phyloP scores from a whole-genome alignment of 2,329 filamentous ascomycete species.

The Penicillium digitatum region DNA sequence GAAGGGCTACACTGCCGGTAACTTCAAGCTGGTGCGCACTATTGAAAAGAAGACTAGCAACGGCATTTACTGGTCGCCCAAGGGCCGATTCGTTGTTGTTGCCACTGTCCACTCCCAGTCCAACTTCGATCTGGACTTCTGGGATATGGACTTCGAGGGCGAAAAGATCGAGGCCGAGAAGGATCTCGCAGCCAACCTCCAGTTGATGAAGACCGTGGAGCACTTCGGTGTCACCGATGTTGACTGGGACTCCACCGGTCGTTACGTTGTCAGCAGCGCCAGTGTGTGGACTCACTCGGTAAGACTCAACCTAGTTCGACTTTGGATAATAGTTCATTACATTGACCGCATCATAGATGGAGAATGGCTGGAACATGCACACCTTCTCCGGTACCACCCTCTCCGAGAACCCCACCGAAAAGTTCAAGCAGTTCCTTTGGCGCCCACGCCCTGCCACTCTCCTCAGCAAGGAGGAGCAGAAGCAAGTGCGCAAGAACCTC shows the following conservation, averaged over 20 bases:
- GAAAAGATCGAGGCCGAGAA: slow-evolving; percentile 92
- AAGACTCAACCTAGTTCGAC: slow-evolving; percentile 43
- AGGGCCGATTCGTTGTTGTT: slow-evolving; percentile 89
- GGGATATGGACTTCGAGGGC: slow-evolving; percentile 95
- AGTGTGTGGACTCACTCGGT: slow-evolving; percentile 94
- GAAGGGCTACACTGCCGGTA: slow-evolving; percentile 77
- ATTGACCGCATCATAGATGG: slow-evolving; percentile 63
- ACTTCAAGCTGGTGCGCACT: slow-evolving; percentile 94
- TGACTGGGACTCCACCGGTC: slow-evolving; percentile 95
- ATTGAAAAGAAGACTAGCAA: slow-evolving; percentile 99
- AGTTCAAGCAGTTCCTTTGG: slow-evolving; percentile 98
- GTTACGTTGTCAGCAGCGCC: slow-evolving; percentile 89
- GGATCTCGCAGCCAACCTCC: slow-evolving; percentile 88
- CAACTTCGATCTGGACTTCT: slow-evolving; percentile 95
- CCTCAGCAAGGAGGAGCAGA: slow-evolving; percentile 93
- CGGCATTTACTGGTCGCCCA: slow-evolving; percentile 97
- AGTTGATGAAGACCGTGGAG: slow-evolving; percentile 88
- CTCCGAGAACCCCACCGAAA: slow-evolving; percentile 86
- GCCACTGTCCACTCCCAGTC: slow-evolving; percentile 90
- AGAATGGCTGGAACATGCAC: slow-evolving; percentile 98
- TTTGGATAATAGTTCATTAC: slow-evolving; percentile 5
- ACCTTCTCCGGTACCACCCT: slow-evolving; percentile 89
- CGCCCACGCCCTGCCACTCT: slow-evolving; percentile 87
- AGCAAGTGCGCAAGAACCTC: slow-evolving; percentile 95
- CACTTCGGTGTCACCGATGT: slow-evolving; percentile 98